Conservation (phyloP, 2,329 filamentous ascomycete genomes). For the Nemania abortiva region DNA sequence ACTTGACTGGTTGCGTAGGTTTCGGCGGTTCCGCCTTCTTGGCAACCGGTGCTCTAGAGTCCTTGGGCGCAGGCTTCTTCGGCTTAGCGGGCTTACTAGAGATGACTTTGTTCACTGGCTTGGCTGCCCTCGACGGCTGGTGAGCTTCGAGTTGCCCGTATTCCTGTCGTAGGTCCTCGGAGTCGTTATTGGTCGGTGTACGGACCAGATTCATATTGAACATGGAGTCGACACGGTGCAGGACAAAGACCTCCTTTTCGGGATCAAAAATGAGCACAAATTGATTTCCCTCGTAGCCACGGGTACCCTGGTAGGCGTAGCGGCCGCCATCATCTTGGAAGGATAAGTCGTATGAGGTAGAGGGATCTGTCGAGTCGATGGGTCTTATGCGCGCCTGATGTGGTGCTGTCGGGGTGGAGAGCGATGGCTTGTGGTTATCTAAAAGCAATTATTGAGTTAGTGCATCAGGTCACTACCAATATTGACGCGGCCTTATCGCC, state of each 20-base stretch:
- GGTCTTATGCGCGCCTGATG: slow-evolving; percentile 65
- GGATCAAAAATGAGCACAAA: slow-evolving; percentile 83
- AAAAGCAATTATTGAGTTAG: slow-evolving; percentile 29
- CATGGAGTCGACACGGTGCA: slow-evolving; percentile 84
- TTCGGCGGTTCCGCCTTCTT: slow-evolving; percentile 43
- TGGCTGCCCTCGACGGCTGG: slow-evolving; percentile 40
- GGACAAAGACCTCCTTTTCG: slow-evolving; percentile 78
- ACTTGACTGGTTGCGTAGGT: slow-evolving; percentile 39
- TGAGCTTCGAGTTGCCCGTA: slow-evolving; percentile 72
- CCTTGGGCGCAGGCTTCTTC: slow-evolving; percentile 44
- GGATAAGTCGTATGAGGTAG: slow-evolving; percentile 64
- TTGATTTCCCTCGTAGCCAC: slow-evolving; percentile 67
- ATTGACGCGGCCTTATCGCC: neutral
- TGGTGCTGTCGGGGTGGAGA: slow-evolving; percentile 63
- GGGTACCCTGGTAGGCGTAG: slow-evolving; percentile 71
- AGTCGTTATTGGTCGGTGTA: slow-evolving; percentile 73
- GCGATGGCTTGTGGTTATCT: slow-evolving; percentile 73
- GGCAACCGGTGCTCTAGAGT: slow-evolving; percentile 35
- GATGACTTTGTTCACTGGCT: slow-evolving; percentile 31
- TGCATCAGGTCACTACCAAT: neutral
- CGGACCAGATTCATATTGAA: slow-evolving; percentile 88
- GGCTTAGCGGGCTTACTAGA: slow-evolving; percentile 45
- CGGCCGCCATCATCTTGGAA: slow-evolving; percentile 67
- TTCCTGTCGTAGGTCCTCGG: slow-evolving; percentile 72
- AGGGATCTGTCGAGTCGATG: slow-evolving; percentile 57